Conservation (phyloP, 495 filamentous ascomycete species). For the Polyplosphaeria fusca region DNA sequence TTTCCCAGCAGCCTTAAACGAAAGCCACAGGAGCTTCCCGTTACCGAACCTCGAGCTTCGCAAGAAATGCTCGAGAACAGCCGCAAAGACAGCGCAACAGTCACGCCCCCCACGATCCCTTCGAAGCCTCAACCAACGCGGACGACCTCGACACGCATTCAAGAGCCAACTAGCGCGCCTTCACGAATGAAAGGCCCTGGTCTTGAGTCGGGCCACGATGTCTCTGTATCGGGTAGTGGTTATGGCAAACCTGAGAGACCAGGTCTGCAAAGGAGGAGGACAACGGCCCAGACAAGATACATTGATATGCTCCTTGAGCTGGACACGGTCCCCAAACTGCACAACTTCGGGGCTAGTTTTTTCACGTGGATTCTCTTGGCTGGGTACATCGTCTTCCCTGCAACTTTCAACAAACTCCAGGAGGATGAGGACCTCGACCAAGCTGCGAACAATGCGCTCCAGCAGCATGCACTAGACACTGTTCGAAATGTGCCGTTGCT, state of each 20-base stretch:
- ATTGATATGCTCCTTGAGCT: conserved; percentile 38
- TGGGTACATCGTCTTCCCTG: conserved; percentile 42
- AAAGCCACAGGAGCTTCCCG: background rate
- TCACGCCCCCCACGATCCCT: background rate
- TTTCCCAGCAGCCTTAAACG: too few relatives aligned
- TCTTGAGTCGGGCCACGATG: background rate
- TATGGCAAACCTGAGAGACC: conserved; percentile 3
- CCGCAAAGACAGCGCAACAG: background rate
- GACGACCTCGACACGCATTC: conserved; percentile 14
- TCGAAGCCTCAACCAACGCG: conserved; percentile 4
- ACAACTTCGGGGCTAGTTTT: conserved; percentile 39
- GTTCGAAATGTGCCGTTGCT: conserved; percentile 11
- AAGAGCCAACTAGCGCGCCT: background rate
- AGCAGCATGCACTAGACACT: conserved; percentile 6
- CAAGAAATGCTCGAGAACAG: background rate
- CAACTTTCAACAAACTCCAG: conserved; percentile 41
- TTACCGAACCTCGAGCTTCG: background rate
- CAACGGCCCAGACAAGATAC: conserved; percentile 32
- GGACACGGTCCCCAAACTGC: conserved; percentile 32
- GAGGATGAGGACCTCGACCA: conserved; percentile 42
- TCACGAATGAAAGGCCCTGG: too few relatives aligned
- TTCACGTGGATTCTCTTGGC: conserved; percentile 42
- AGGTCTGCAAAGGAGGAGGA: conserved; percentile 3
- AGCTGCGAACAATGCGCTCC: conserved; percentile 43
- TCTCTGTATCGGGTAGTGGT: background rate